Base-by-base conservation (phyloP, 805 yeast genomes). In the Kockiozyma suomiensis region DNA sequence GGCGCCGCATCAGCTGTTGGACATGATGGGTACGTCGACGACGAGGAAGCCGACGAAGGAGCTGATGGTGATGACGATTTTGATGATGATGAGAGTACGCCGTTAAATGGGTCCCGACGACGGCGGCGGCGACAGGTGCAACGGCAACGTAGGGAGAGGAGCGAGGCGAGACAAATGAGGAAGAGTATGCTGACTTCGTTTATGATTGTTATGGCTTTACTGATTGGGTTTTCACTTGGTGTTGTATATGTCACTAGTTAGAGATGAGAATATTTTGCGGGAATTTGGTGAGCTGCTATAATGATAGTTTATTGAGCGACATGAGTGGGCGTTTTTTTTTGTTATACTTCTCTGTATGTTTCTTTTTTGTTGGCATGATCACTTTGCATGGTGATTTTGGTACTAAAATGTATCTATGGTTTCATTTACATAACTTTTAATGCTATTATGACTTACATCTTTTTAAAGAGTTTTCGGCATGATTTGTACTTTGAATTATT, bases 41-140 rank as follows among this genome's bases (percentile, higher is more conserved):
- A 76, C 30, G 76, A 73, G 40, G 73, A 70, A 46, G 77, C 72
- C 46, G 67, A 70, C 47, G 79, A 73, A 26, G 72, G 70, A 19
- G 82, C 78, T 55, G 78, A 78, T 59, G 85, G 81, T 62, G 86
- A 81, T 62, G 86, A 83, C 53, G 61, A 66, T 28, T 70, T 67
- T 13, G 74, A 69, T 40, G 70, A 67, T 43, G 66, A 72, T 35
- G 79, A 76, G 51, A 62, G 68, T 6, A 66, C 77, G 6, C 76
- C 76, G 3, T 55, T 74, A 43, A 30, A 25, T 10, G 32, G 33
- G 26, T 26, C 46, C 8, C 30, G 50, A 15, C 25, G 32, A 2
- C 28, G 42, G 15, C 12, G 45, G 25, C 28, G 51, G 3, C 15
- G 17, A 17, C 33, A 38, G 23, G 23, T 26, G 26, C 28, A 21